Evolutionary conservation across 1,139 yeast species (phyloP).

Genomic region (Citeromyces hawaiiensis): DNA sequence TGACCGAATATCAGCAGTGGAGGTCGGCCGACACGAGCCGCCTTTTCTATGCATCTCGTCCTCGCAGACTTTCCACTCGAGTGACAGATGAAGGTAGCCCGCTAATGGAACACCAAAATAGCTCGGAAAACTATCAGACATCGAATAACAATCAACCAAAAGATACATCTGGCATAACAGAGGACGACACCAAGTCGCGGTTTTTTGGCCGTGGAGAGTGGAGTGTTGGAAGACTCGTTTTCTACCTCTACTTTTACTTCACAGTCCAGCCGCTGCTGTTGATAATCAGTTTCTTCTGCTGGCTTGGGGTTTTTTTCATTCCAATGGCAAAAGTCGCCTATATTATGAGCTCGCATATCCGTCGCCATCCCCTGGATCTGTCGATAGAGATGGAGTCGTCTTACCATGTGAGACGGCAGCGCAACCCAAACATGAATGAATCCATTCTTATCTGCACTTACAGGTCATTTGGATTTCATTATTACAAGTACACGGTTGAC

Average conservation of each 20-base stretch:
- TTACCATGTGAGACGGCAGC: slow-evolving; percentile 23
- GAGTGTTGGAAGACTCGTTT: slow-evolving; percentile 73
- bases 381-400: slow-evolving; percentile 50
- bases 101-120: background rate
- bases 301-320: slow-evolving; percentile 80
- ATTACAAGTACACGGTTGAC: slow-evolving; percentile 90
- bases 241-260: slow-evolving; percentile 61
- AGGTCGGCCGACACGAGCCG: slow-evolving; percentile 58
- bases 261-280: slow-evolving; percentile 57
- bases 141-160: background rate
- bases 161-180: slow-evolving; percentile 2
- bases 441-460: slow-evolving; percentile 67
- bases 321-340: slow-evolving; percentile 79
- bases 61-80: slow-evolving; percentile 2
- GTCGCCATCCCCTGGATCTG: slow-evolving; percentile 84
- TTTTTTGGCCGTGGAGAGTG: slow-evolving; percentile 89
- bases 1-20: slow-evolving; percentile 85
- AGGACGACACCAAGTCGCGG: slow-evolving; percentile 19
- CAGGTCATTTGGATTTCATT: slow-evolving; percentile 82
- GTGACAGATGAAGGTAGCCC: slow-evolving; percentile 1
- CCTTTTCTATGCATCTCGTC: slow-evolving; percentile 47
- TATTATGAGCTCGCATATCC: slow-evolving; percentile 62
- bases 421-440: slow-evolving; percentile 21
- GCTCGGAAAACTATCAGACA: slow-evolving; percentile 1
- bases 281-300: slow-evolving; percentile 45